Percentiles rank a stretch among this genome's conserved stretches.
Evolutionary conservation across 73 alveolate genomes (phyloP).

Genomic region (Uronychia setigera): DNA sequence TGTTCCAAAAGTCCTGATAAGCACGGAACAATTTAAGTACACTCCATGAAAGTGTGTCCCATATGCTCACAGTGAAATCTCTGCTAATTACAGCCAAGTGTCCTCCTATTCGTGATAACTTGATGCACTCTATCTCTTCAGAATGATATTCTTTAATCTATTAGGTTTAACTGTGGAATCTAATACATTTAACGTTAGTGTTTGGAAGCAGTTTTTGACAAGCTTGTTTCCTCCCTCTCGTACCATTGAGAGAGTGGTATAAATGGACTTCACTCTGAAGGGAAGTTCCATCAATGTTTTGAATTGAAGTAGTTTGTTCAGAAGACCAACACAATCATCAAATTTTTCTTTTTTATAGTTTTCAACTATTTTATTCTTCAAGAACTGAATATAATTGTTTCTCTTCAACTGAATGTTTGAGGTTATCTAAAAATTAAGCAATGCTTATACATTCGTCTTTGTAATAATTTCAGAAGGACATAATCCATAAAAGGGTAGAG

Average conservation of each 20-base stretch:
- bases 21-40: not conserved
- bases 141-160: constrained; percentile 9
- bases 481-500: constrained; percentile 7
- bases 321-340: not conserved
- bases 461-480: not conserved
- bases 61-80: constrained; percentile 33
- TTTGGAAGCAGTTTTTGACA: not conserved
- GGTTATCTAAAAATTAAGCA: not conserved
- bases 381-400: not conserved
- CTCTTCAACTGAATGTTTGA: not conserved
- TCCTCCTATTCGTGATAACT: constrained; percentile 19
- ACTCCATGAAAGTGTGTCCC: constrained; percentile 35
- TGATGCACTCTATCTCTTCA: constrained; percentile 23
- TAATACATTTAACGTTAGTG: not conserved
- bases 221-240: not conserved
- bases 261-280: too few species aligned
- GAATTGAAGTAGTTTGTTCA: not conserved
- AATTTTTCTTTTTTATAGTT: not conserved
- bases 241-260: not conserved
- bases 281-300: too few species aligned
- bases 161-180: not conserved
- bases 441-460: not conserved
- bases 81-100: constrained; percentile 15
- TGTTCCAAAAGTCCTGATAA: constrained; percentile 21
- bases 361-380: not conserved